Evolutionary conservation across 495 filamentous ascomycete species (phyloP).

Genomic region (Aspergillus cavernicola): DNA sequence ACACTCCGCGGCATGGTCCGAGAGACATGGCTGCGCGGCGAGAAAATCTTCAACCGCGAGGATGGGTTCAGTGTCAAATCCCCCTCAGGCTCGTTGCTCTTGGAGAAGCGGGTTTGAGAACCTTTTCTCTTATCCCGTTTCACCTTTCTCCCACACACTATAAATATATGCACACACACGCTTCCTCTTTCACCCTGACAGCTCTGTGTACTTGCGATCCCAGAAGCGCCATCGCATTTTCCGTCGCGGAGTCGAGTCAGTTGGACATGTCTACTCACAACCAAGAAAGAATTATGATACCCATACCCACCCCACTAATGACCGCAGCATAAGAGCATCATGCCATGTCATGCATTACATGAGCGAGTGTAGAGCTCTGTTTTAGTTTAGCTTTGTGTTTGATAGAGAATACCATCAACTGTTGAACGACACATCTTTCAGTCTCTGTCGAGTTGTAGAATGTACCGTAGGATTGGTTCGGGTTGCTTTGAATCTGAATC

Average conservation of each 20-base stretch:
- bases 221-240: background rate
- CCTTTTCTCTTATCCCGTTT: slow-evolving; percentile 5
- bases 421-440: background rate
- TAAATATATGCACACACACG: background rate
- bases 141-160: background rate
- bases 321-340: slow-evolving; percentile 1
- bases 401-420: slow-evolving; percentile 7
- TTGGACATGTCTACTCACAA: background rate
- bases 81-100: slow-evolving; percentile 57
- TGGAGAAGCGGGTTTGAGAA: slow-evolving; percentile 51
- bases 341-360: slow-evolving; percentile 15
- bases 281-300: slow-evolving; percentile 9
- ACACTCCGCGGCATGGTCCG: slow-evolving; percentile 73
- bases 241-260: background rate
- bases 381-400: slow-evolving; percentile 7
- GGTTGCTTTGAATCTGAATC: too few species aligned
- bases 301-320: slow-evolving; percentile 18
- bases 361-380: slow-evolving; percentile 14
- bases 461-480: background rate
- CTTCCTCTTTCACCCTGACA: background rate
- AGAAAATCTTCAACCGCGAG: slow-evolving; percentile 63
- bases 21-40: slow-evolving; percentile 87
- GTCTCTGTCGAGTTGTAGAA: background rate
- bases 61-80: slow-evolving; percentile 58
- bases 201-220: background rate